phyloP scores from a whole-genome alignment of 2,329 filamentous ascomycete genomes.

The Calonectria honghensis region DNA sequence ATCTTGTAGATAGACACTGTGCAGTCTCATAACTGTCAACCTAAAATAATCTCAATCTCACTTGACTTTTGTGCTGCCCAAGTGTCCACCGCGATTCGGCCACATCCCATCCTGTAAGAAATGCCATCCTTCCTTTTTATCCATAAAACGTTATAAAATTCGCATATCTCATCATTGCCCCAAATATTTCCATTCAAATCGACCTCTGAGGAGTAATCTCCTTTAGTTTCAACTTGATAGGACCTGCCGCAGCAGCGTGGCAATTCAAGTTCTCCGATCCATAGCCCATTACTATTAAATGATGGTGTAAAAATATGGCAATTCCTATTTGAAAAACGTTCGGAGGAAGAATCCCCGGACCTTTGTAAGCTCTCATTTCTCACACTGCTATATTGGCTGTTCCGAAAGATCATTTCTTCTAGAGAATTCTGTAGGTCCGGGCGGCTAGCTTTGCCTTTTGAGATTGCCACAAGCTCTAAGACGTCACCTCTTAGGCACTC shows the following conservation, averaged over 20 bases:
- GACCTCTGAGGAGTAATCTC: not conserved
- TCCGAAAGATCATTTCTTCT: conserved; percentile 9
- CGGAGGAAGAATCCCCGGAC: not conserved
- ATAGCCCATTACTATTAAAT: not conserved
- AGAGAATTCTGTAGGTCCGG: not conserved
- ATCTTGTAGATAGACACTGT: too few relatives aligned
- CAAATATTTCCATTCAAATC: not conserved
- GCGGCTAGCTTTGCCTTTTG: not conserved
- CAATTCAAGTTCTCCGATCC: not conserved
- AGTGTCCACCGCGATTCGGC: not conserved
- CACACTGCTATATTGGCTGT: not conserved
- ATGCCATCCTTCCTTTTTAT: not conserved
- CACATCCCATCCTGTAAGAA: conserved; percentile 6
- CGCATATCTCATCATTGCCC: not conserved
- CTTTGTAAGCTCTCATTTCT: not conserved
- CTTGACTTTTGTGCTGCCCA: not conserved
- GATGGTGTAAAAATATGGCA: not conserved
- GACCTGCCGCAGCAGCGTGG: conserved; percentile 6
- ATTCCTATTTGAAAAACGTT: not conserved
- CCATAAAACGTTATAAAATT: conserved; percentile 12
- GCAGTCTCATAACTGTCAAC: not conserved
- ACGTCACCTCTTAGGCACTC: not conserved
- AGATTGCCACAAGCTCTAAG: not conserved
- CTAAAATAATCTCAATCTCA: not conserved
- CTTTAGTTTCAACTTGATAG: conserved; percentile 17